Percentiles rank a stretch among this genome's conserved stretches.
phyloP scores from a whole-genome alignment of 1,139 yeast species.

The Scheffersomyces lignicola region DNA sequence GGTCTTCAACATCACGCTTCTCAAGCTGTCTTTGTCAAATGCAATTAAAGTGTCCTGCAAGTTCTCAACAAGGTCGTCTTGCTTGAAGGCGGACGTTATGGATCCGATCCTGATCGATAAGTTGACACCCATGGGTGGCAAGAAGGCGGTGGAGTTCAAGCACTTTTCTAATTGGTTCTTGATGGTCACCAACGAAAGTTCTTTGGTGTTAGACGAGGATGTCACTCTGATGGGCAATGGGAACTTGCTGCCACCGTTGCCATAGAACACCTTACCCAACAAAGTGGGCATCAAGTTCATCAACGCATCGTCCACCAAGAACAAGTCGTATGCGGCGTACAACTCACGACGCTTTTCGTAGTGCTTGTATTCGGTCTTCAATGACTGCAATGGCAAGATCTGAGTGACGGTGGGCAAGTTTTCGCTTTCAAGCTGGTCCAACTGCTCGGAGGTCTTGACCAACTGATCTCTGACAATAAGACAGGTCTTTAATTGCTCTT shows the following conservation, averaged over 20 bases:
- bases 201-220: slow-evolving; percentile 31
- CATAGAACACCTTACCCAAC: slow-evolving; percentile 77
- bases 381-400: slow-evolving; percentile 54
- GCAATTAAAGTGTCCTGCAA: slow-evolving; percentile 54
- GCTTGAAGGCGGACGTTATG: slow-evolving; percentile 35
- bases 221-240: slow-evolving; percentile 71
- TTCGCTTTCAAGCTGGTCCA: slow-evolving; percentile 60
- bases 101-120: slow-evolving; percentile 69
- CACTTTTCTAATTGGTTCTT: slow-evolving; percentile 60
- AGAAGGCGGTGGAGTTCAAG: slow-evolving; percentile 57
- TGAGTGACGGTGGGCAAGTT: slow-evolving; percentile 48
- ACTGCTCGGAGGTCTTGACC: slow-evolving; percentile 57
- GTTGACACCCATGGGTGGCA: slow-evolving; percentile 75
- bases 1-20: slow-evolving; percentile 70
- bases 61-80: slow-evolving; percentile 49
- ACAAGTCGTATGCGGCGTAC: slow-evolving; percentile 61
- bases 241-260: slow-evolving; percentile 51
- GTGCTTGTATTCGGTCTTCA: slow-evolving; percentile 67
- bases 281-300: slow-evolving; percentile 78
- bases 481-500: slow-evolving; percentile 60
- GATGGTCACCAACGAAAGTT: slow-evolving; percentile 57
- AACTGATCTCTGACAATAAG: slow-evolving; percentile 70
- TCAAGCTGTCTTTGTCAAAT: slow-evolving; percentile 46
- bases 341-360: slow-evolving; percentile 73
- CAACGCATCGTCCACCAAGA: slow-evolving; percentile 81